These are phyloP conservation scores for Geotrichum aggregatum DNA, from an alignment of 1,139 yeast genomes.

Conservation along the genomic window DNA sequence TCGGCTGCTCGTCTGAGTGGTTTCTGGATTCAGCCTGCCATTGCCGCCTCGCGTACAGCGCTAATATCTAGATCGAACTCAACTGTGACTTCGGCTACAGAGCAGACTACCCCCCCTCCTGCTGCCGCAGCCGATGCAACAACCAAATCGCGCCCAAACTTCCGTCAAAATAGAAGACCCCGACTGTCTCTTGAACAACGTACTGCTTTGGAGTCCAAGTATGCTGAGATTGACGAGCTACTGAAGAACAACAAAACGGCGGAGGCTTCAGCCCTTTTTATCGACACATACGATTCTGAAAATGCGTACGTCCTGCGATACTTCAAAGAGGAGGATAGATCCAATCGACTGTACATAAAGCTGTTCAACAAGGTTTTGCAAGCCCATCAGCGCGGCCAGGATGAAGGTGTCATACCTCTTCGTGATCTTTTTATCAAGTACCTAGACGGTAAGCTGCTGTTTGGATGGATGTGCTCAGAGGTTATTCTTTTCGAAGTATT, in stretches of 20 bases:
- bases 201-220: slow-evolving; percentile 5
- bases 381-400: slow-evolving; percentile 12
- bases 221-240: slow-evolving; percentile 8
- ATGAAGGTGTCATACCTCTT: slow-evolving; percentile 16
- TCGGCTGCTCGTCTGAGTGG: slow-evolving; percentile 5
- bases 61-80: slow-evolving; percentile 3
- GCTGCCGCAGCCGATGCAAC: background rate
- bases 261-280: slow-evolving; percentile 14
- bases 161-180: slow-evolving; percentile 4
- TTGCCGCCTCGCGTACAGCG: background rate
- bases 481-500: slow-evolving; percentile 29
- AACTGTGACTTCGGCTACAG: background rate
- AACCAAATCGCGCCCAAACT: background rate
- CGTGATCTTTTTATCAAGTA: slow-evolving; percentile 25
- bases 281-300: slow-evolving; percentile 14
- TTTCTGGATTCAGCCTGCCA: background rate
- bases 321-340: background rate
- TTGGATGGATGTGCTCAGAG: slow-evolving; percentile 33
- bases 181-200: slow-evolving; percentile 2
- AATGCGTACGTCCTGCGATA: slow-evolving; percentile 10
- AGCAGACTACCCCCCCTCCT: background rate
- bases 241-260: slow-evolving; percentile 9
- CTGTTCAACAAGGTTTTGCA: slow-evolving; percentile 13
- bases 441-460: slow-evolving; percentile 25
- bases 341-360: slow-evolving; percentile 6